Conservation (phyloP, 1,284 basidiomycete species). For the Pseudozyma sp. region DNA sequence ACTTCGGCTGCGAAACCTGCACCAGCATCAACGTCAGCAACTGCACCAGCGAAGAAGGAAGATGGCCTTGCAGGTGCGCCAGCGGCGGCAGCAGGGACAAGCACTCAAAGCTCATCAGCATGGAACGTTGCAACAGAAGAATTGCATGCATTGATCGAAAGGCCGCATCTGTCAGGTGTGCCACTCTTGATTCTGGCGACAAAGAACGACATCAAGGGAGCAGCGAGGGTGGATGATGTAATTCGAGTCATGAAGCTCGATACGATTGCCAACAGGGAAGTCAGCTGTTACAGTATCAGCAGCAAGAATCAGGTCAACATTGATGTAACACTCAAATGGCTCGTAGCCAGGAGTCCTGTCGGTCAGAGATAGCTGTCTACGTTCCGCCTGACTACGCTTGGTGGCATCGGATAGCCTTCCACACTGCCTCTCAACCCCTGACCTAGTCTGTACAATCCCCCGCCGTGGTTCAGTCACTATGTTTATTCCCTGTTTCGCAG, state of each 20-base stretch:
- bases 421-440: too few species aligned
- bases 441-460: background rate
- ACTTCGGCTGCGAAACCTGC: conserved; percentile 8
- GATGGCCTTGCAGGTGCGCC: conserved; percentile 2
- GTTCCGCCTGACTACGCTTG: background rate
- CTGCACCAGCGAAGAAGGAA: conserved; percentile 10
- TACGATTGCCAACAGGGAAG: conserved; percentile 76
- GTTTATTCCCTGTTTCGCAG: background rate
- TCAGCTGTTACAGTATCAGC: conserved; percentile 73
- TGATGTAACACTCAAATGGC: conserved; percentile 73
- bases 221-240: conserved; percentile 85
- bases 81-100: conserved; percentile 6
- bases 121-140: conserved; percentile 82
- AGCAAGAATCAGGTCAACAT: conserved; percentile 93
- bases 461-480: background rate
- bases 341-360: conserved; percentile 63
- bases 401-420: too few species aligned
- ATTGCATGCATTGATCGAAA: conserved; percentile 83
- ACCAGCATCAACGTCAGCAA: conserved; percentile 4
- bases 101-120: conserved; percentile 21
- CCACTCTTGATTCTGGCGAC: conserved; percentile 94
- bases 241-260: conserved; percentile 79
- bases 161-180: conserved; percentile 80
- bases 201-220: conserved; percentile 89
- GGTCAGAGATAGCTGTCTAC: conserved; percentile 28